phyloP scores from a whole-genome alignment of 768 basidiomycete species.

The Auriculariales sp. region DNA sequence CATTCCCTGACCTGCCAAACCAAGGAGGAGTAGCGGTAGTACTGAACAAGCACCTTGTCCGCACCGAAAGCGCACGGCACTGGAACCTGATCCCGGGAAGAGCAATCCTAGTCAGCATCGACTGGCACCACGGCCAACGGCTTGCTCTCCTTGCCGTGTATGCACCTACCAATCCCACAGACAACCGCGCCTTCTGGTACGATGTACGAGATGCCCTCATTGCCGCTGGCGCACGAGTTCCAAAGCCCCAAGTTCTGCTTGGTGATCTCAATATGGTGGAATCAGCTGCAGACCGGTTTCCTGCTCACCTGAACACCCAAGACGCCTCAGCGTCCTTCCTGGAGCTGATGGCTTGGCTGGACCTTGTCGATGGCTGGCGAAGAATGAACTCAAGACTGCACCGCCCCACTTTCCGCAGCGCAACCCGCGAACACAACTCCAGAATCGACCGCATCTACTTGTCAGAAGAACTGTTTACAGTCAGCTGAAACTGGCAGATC shows the following conservation, averaged over 20 bases:
- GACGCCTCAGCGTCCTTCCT: background rate
- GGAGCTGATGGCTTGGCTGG: background rate
- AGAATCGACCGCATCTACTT: background rate
- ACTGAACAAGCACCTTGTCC: background rate
- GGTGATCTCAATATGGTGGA: slow-evolving; percentile 13
- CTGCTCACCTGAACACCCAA: background rate
- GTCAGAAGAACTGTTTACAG: background rate
- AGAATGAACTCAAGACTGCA: background rate
- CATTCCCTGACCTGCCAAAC: background rate
- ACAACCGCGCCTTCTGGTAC: background rate
- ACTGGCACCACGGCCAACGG: background rate
- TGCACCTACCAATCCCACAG: background rate
- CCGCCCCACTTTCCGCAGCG: background rate
- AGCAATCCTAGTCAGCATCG: background rate
- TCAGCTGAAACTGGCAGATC: background rate
- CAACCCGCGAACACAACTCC: background rate
- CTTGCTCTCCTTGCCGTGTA: background rate
- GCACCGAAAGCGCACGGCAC: background rate
- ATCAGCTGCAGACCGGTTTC: slow-evolving; percentile 9
- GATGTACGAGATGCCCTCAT: background rate
- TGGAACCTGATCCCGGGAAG: background rate
- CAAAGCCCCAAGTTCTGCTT: slow-evolving; percentile 6
- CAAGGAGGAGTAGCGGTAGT: background rate
- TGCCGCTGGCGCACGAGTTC: background rate
- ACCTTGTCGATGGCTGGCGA: background rate